Percentiles rank a stretch among this genome's conserved stretches.
These are phyloP conservation scores for Malus domestica DNA, from an alignment of 306 rosid species.

Conservation along the genomic window ASM211411v1 NC_041797.1:9361001-9361500, in stretches of 20 bases:
- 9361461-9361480: constrained; percentile 96
- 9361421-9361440: constrained; percentile 69
- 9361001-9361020: constrained; percentile 11
- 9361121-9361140: constrained; percentile 28
- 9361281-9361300: constrained; percentile 40
- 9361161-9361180: constrained; percentile 29
- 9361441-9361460: constrained; percentile 43
- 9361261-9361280: constrained; percentile 77
- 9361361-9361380: constrained; percentile 21
- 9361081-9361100: constrained; percentile 19
- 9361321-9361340: constrained; percentile 23
- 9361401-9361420: constrained; percentile 50
- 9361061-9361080: constrained; percentile 14
- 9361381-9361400: constrained; percentile 41
- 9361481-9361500: constrained; percentile 58
- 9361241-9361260: constrained; percentile 54
- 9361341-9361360: constrained; percentile 49
- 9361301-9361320: constrained; percentile 36
- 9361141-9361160: constrained; percentile 11
- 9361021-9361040: constrained; percentile 10
- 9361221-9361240: constrained; percentile 34
- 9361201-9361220: constrained; percentile 43
- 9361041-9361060: constrained; percentile 21
- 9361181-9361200: constrained; percentile 29
- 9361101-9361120: constrained; percentile 7